Evolutionary conservation across 768 basidiomycete genomes (phyloP).

Genomic region (Boletus coccyginus): DNA sequence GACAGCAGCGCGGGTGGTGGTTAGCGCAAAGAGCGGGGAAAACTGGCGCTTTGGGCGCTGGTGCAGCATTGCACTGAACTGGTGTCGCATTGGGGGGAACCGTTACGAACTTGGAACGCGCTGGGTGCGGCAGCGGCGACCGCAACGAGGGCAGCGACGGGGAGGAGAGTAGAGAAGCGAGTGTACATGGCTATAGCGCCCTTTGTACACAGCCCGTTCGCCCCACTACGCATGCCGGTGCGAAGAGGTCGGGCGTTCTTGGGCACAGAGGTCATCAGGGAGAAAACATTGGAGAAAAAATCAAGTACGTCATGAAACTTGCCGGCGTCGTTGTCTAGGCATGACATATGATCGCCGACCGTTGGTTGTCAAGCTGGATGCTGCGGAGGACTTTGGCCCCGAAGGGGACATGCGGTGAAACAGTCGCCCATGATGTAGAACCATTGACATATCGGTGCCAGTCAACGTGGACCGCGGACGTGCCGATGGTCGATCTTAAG

Average conservation of each 20-base stretch:
- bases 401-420: too few relatives aligned
- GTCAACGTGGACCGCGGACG: too few relatives aligned
- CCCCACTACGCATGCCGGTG: not conserved
- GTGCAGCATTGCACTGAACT: slow-evolving; percentile 13
- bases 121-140: slow-evolving; percentile 6
- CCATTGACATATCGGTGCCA: too few relatives aligned
- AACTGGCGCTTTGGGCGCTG: not conserved
- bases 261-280: not conserved
- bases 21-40: not conserved
- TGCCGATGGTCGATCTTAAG: too few relatives aligned
- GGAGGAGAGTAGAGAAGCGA: slow-evolving; percentile 5
- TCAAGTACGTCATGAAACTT: not conserved
- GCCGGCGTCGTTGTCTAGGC: not conserved
- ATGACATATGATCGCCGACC: not conserved
- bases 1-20: not conserved
- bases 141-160: slow-evolving; percentile 8
- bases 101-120: not conserved
- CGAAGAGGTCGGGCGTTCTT: not conserved
- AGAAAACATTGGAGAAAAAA: not conserved
- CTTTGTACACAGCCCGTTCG: not conserved
- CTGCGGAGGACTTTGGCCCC: not conserved
- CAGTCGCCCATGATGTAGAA: too few relatives aligned
- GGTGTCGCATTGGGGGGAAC: slow-evolving; percentile 6
- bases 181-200: not conserved
- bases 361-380: not conserved